phyloP scores from a whole-genome alignment of 805 yeast species.

The Blastobotrys mokoenaii region DNA sequence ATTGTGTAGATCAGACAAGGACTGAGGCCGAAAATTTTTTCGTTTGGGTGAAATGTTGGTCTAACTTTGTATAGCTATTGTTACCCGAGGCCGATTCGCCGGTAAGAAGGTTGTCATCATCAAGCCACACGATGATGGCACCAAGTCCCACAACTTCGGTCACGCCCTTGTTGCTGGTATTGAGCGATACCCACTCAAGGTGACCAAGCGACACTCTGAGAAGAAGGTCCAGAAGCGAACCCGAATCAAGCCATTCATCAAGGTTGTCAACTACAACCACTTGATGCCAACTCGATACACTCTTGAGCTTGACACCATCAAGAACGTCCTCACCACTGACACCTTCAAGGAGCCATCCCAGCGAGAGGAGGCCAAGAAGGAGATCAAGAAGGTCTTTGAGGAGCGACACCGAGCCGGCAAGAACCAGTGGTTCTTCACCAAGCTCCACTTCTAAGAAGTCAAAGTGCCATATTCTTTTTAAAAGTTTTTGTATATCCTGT shows the following conservation, averaged over 20 bases:
- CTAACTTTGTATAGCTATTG: slow-evolving; percentile 58
- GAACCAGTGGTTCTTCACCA: slow-evolving; percentile 99
- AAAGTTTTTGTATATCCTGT: too few relatives aligned
- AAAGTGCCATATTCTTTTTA: background rate
- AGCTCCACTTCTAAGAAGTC: slow-evolving; percentile 69
- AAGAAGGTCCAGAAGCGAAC: slow-evolving; percentile 97
- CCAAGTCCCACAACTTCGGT: slow-evolving; percentile 98
- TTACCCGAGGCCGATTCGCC: slow-evolving; percentile 99
- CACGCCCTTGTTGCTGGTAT: slow-evolving; percentile 99
- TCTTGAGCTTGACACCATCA: slow-evolving; percentile 92
- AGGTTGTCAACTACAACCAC: slow-evolving; percentile 99
- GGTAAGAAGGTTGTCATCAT: slow-evolving; percentile 99
- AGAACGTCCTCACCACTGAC: slow-evolving; percentile 84
- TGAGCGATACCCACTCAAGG: slow-evolving; percentile 97
- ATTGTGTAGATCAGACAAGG: too few relatives aligned
- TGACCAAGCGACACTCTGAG: slow-evolving; percentile 88
- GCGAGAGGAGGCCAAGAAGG: slow-evolving; percentile 98
- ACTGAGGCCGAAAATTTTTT: too few relatives aligned
- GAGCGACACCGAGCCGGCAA: slow-evolving; percentile 98
- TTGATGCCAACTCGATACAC: slow-evolving; percentile 99
- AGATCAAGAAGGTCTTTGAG: slow-evolving; percentile 97
- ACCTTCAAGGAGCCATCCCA: slow-evolving; percentile 96
- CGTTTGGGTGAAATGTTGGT: too few relatives aligned
- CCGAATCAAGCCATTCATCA: slow-evolving; percentile 97
- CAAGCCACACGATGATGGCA: slow-evolving; percentile 97